Conservation (phyloP, 1,139 yeast species). For the Sugiyamaella pinicola region DNA sequence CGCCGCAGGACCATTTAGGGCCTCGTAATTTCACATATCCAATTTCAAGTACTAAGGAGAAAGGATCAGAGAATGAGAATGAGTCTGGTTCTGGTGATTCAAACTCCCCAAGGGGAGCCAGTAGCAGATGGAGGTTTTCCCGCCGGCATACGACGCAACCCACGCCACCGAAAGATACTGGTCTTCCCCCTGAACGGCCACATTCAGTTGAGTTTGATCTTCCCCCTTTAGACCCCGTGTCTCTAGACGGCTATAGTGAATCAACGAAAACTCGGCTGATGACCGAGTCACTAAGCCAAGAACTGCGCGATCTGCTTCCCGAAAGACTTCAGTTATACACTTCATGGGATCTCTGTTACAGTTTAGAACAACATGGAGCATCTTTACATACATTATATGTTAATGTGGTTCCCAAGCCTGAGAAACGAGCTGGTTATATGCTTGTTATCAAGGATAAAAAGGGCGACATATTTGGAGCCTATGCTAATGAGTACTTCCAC, state of each 20-base stretch:
- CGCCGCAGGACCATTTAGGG: background rate
- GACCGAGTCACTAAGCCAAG: constrained; percentile 64
- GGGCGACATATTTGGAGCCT: constrained; percentile 78
- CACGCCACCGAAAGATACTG: background rate
- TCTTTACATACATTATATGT: constrained; percentile 74
- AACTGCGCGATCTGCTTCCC: constrained; percentile 72
- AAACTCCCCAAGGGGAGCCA: no score
- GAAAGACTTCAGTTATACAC: constrained; percentile 74
- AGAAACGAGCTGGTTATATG: constrained; percentile 64
- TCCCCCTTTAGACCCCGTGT: constrained; percentile 52
- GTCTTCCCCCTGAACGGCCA: background rate
- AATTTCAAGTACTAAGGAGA: no score
- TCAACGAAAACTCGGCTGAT: constrained; percentile 62
- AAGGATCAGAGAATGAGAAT: background rate
- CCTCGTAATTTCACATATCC: background rate
- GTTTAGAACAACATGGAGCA: constrained; percentile 90
- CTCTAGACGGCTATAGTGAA: constrained; percentile 57
- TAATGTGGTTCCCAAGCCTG: constrained; percentile 42
- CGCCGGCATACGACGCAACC: constrained; percentile 2
- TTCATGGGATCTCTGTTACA: constrained; percentile 76
- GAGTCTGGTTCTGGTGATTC: background rate
- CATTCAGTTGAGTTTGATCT: constrained; percentile 18
- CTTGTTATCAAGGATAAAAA: constrained; percentile 65
- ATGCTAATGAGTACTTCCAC: constrained; percentile 69
- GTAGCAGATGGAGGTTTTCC: constrained; percentile 4